Percentiles rank a stretch among this genome's conserved stretches.
phyloP scores from a whole-genome alignment of 179 eudicot genomes.

The Dionaea muscipula region DNA sequence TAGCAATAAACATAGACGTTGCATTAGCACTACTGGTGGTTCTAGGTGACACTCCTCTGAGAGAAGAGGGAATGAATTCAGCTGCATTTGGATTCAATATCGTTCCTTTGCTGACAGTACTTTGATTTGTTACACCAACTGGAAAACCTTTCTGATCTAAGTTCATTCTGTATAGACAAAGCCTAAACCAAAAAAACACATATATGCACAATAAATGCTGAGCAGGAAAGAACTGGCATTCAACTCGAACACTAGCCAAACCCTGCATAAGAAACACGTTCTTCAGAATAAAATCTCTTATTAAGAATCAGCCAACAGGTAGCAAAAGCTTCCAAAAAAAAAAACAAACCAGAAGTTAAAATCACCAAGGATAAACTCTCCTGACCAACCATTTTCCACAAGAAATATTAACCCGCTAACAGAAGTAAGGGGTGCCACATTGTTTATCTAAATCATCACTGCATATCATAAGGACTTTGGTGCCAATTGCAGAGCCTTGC shows the following conservation, averaged over 20 bases:
- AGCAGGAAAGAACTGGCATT: neutral
- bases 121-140: conserved; percentile 20
- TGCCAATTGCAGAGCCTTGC: no score
- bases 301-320: neutral
- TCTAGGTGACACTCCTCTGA: conserved; percentile 33
- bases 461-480: no score
- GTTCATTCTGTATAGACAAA: conserved; percentile 24
- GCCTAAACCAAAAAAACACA: neutral
- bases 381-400: no score
- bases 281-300: neutral
- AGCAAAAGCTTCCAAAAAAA: neutral
- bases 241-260: conserved; percentile 13
- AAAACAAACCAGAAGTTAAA: neutral
- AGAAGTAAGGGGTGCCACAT: no score
- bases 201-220: conserved; percentile 8
- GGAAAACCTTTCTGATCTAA: conserved; percentile 31
- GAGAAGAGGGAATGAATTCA: conserved; percentile 76
- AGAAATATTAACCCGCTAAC: no score
- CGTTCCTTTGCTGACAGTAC: conserved; percentile 21
- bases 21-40: conserved; percentile 20
- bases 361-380: no score
- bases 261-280: conserved; percentile 13
- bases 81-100: conserved; percentile 86
- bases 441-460: no score
- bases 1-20: conserved; percentile 20